Evolutionary conservation across 805 yeast species (phyloP), one percentile per base, ranked within the genome.

Genomic region (Priceomyces castillae): DNA sequence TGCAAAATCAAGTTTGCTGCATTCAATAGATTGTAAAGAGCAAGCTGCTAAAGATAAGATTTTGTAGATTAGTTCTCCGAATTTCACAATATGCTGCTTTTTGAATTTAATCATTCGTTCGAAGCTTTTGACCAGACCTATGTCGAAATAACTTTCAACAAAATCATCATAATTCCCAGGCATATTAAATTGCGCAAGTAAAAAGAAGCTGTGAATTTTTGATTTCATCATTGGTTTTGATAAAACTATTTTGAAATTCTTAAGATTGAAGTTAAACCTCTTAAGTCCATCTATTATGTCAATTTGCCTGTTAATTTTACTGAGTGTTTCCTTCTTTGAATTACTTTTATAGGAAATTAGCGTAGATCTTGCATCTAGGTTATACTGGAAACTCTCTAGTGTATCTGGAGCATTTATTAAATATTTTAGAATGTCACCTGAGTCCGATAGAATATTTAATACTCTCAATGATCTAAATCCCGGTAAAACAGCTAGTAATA

Each of bases 1-100:
- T 10, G 46, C 43, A 11, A 52, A 14, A 36, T 58, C 60, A 28
- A 57, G 19, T 7, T 52, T 43, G 5, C 41, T 34, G 3, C 55
- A 36, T 39, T 57, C 64, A 22, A 59, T 37, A 1, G 42, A 40
- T 7, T 23, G 35, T 18, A 50, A 40, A 6, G 42, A 34, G 15
- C 12, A 37, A 23, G 15, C 17, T 17, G 6, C 26, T 5, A 18
- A 30, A 30, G 12, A 16, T 36, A 14, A 39, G 19, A 35, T 38
- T 19, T 16, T 34, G 30, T 30, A 42, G 18, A 16, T 23, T 38
- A 37, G 25, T 11, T 37, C 33, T 14, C 40, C 40, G 11, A 22
- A 37, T 14, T 16, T 23, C 4, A 15, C 4, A 7, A 26, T 7
- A 22, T 16, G 17, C 26, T 23, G 33, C 15, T 23, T 23, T 23